Evolutionary conservation across 768 basidiomycete genomes (phyloP).

Genomic region (Albatrellus ellisii): DNA sequence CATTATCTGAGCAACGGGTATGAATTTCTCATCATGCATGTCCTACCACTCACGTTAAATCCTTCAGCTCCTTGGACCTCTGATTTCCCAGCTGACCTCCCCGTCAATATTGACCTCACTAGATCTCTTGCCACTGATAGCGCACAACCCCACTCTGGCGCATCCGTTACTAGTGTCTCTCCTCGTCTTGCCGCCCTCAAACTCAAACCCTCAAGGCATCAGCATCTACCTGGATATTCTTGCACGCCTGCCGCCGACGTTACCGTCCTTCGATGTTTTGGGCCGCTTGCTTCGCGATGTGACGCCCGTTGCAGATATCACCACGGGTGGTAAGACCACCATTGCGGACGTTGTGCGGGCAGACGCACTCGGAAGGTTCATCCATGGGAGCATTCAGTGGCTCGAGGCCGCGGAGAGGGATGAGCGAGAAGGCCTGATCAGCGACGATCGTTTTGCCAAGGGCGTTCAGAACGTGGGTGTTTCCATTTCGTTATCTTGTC

Average conservation of each 20-base stretch:
- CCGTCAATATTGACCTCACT: slow-evolving; percentile 48
- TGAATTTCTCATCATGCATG: slow-evolving; percentile 14
- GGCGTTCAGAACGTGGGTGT: slow-evolving; percentile 57
- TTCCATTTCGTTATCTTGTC: not conserved
- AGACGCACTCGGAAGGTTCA: slow-evolving; percentile 58
- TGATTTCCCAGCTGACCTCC: slow-evolving; percentile 28
- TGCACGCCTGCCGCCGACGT: slow-evolving; percentile 51
- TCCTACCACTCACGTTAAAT: not conserved
- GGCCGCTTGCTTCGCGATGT: slow-evolving; percentile 55
- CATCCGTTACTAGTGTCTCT: slow-evolving; percentile 52
- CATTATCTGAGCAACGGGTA: slow-evolving; percentile 65
- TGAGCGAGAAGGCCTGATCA: slow-evolving; percentile 51
- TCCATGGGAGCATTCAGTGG: slow-evolving; percentile 58
- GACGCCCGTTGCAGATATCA: slow-evolving; percentile 28
- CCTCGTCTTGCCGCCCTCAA: slow-evolving; percentile 27
- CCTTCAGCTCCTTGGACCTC: slow-evolving; percentile 37
- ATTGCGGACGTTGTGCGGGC: slow-evolving; percentile 50
- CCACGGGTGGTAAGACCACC: slow-evolving; percentile 36
- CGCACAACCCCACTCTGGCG: slow-evolving; percentile 56
- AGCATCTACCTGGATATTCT: slow-evolving; percentile 51
- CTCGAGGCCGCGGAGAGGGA: slow-evolving; percentile 59
- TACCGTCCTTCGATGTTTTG: slow-evolving; percentile 62
- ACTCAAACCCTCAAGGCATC: slow-evolving; percentile 20
- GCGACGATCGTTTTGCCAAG: slow-evolving; percentile 61
- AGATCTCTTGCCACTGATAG: slow-evolving; percentile 53